Conservation (phyloP, 2,329 filamentous ascomycete genomes). For the Clonostachys rosea region DNA sequence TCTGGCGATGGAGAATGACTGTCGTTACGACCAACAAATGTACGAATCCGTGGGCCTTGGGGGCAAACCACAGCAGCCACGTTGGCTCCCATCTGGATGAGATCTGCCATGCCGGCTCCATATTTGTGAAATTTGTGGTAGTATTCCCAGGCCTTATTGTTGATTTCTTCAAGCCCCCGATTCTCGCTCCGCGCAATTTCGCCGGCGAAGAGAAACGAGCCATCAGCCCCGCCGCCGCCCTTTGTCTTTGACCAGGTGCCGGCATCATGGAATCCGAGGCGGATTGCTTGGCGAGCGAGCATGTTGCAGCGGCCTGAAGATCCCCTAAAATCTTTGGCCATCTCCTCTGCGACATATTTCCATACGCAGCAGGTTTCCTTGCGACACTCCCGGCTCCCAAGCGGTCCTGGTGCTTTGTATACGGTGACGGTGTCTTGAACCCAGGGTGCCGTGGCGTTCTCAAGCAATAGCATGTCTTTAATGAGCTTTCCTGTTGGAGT, state of each 20-base stretch:
- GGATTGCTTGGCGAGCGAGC: constrained; percentile 31
- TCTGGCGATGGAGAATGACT: constrained; percentile 26
- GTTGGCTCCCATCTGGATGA: constrained; percentile 44
- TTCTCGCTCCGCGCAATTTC: constrained; percentile 34
- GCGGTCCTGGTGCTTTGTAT: neutral
- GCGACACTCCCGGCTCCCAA: constrained; percentile 13
- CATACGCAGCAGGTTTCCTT: constrained; percentile 34
- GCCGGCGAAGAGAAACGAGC: constrained; percentile 29
- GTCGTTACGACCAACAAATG: constrained; percentile 44
- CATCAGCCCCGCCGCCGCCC: constrained; percentile 37
- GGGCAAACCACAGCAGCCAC: constrained; percentile 39
- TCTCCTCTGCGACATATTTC: constrained; percentile 29
- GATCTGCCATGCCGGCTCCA: constrained; percentile 41
- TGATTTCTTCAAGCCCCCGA: constrained; percentile 36
- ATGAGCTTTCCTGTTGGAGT: neutral
- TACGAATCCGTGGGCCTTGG: constrained; percentile 36
- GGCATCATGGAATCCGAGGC: constrained; percentile 40
- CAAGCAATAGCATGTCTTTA: neutral
- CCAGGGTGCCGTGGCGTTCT: neutral
- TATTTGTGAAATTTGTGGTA: constrained; percentile 29
- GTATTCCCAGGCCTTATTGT: constrained; percentile 26
- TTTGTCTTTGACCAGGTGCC: constrained; percentile 30
- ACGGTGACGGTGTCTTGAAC: neutral
- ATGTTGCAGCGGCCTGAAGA: constrained; percentile 29
- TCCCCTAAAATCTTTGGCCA: constrained; percentile 24